Conservation (phyloP, 2,329 filamentous ascomycete species). For the Dactylonectria macrodidyma region DNA sequence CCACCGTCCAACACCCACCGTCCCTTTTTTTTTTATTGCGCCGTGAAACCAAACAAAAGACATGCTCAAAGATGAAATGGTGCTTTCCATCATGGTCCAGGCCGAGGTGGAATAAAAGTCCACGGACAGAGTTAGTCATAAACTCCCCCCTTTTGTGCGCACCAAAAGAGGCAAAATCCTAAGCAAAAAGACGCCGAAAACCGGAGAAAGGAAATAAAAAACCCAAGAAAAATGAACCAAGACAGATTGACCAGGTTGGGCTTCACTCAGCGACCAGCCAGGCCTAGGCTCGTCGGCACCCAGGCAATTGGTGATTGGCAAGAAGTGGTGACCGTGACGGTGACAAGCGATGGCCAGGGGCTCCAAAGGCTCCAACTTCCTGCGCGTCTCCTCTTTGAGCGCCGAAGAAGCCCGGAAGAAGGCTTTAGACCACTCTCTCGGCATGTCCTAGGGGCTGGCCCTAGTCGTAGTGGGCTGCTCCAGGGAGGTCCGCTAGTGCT, state of each 20-base stretch:
- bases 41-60: constrained; percentile 39
- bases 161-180: constrained; percentile 17
- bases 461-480: constrained; percentile 29
- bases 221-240: constrained; percentile 11
- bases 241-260: constrained; percentile 10
- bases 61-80: constrained; percentile 36
- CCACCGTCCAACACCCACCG: constrained; percentile 34
- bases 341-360: constrained; percentile 14
- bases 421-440: constrained; percentile 22
- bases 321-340: constrained; percentile 6
- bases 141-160: constrained; percentile 10
- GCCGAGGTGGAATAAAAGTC: constrained; percentile 12
- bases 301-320: constrained; percentile 1
- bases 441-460: constrained; percentile 27
- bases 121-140: constrained; percentile 8
- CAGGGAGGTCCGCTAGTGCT: constrained; percentile 42
- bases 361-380: background rate
- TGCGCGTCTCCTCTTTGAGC: constrained; percentile 13
- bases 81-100: constrained; percentile 32
- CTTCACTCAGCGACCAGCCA: background rate
- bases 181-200: constrained; percentile 23
- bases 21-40: constrained; percentile 42
- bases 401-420: constrained; percentile 34
- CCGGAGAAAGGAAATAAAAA: constrained; percentile 9
- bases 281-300: constrained; percentile 1